Conservation (phyloP, 208 protist genomes). For the Herpetomonas tarakana region DNA sequence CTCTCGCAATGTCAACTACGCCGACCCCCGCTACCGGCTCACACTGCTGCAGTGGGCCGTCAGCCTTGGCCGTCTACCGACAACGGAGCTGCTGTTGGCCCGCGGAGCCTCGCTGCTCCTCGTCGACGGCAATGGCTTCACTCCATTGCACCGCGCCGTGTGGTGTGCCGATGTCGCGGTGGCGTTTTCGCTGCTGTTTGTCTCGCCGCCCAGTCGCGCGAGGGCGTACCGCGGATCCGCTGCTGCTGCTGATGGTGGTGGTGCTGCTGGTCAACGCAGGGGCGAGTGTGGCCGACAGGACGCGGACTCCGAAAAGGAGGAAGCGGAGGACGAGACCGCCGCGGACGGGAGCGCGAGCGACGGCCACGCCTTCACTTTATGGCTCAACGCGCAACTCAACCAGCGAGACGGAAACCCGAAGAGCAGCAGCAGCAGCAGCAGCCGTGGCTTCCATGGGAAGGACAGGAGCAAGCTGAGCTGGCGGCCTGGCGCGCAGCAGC, state of each 20-base stretch:
- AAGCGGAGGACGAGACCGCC: no score
- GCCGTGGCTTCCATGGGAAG: background rate
- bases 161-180: constrained; percentile 65
- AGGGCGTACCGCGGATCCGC: background rate
- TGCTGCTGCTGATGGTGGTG: background rate
- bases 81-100: constrained; percentile 46
- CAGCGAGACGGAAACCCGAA: background rate
- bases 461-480: constrained; percentile 8
- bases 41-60: constrained; percentile 77
- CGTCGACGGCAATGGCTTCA: constrained; percentile 64
- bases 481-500: constrained; percentile 43
- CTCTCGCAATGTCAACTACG: constrained; percentile 72
- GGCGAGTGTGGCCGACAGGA: no score
- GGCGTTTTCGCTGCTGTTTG: constrained; percentile 55
- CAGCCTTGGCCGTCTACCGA: constrained; percentile 38
- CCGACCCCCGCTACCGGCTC: constrained; percentile 53
- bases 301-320: no score
- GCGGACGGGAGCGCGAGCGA: background rate
- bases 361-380: background rate
- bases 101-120: constrained; percentile 52
- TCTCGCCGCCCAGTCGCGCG: constrained; percentile 15
- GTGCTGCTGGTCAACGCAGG: no score
- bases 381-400: background rate
- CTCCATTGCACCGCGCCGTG: constrained; percentile 70
- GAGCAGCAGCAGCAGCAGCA: no score